Percentiles rank a stretch among this genome's conserved stretches.
phyloP scores from a whole-genome alignment of 1,284 basidiomycete genomes.

The Pulveroboletus ridleyi region DNA sequence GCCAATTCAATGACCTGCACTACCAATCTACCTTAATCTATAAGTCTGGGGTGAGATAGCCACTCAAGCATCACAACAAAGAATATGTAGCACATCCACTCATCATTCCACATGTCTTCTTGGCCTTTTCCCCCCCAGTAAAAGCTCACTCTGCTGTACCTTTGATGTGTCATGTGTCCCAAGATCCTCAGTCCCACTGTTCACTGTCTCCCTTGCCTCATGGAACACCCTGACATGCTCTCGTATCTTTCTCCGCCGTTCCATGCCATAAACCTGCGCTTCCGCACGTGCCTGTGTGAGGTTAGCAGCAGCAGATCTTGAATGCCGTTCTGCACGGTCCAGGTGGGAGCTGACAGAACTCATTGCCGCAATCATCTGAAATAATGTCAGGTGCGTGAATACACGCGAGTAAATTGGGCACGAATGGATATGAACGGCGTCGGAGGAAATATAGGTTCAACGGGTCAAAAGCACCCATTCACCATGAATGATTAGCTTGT shows the following conservation, averaged over 20 bases:
- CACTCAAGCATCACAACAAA: not conserved
- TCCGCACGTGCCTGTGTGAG: conserved; percentile 50
- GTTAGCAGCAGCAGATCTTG: conserved; percentile 46
- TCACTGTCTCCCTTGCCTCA: conserved; percentile 4
- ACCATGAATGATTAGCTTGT: not conserved
- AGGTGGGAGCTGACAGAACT: conserved; percentile 23
- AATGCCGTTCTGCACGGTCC: conserved; percentile 32
- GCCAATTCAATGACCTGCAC: not conserved
- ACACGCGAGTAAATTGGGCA: not conserved
- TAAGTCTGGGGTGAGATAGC: not conserved
- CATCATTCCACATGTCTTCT: conserved; percentile 2
- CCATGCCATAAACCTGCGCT: conserved; percentile 46
- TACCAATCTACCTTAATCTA: not conserved
- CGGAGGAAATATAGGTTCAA: not conserved
- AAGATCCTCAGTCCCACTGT: not conserved
- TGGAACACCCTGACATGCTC: conserved; percentile 40
- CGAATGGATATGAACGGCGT: not conserved
- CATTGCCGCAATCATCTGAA: conserved; percentile 22
- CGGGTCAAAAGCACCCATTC: not conserved
- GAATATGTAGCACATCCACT: not conserved
- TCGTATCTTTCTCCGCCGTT: conserved; percentile 47
- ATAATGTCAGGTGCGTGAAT: not conserved
- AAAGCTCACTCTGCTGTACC: conserved; percentile 4
- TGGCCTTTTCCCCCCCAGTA: not conserved
- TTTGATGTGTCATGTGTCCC: conserved; percentile 2